A percentile compares a stretch with the other conserved stretches of the same genome.
Conservation (phyloP, 192 early-diverging fungal genomes). For the Gonapodya sp. region DNA sequence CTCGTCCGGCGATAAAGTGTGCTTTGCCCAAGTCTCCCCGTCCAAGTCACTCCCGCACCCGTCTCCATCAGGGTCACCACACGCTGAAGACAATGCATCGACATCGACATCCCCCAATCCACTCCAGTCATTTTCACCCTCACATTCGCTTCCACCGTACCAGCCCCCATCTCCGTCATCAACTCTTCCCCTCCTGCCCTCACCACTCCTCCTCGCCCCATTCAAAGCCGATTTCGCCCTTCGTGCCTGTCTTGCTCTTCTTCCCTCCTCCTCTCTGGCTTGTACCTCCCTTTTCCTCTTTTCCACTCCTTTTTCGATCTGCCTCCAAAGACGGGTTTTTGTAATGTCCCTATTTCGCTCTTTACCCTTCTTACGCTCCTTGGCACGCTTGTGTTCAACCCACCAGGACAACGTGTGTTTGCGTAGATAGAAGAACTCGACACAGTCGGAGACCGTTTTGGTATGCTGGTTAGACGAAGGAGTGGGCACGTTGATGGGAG, state of each 20-base stretch:
- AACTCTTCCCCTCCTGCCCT: neutral
- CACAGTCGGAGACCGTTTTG: neutral
- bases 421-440: neutral
- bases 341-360: neutral
- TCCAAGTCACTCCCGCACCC: no score
- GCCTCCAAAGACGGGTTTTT: neutral
- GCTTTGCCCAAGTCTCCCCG: no score
- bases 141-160: neutral
- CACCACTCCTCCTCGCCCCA: neutral
- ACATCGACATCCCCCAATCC: neutral
- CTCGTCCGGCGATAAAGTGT: neutral
- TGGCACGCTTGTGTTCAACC: neutral
- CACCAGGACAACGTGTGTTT: neutral
- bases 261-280: neutral
- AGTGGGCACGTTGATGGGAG: neutral
- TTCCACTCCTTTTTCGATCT: neutral
- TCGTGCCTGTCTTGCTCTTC: no score
- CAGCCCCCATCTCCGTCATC: neutral
- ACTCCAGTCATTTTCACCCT: neutral
- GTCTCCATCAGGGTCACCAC: no score
- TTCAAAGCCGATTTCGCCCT: no score
- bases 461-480: neutral
- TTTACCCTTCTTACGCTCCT: neutral
- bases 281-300: neutral
- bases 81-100: no score